Conservation (phyloP, 2,329 filamentous ascomycete genomes). For the Hypoxylon sp. region DNA sequence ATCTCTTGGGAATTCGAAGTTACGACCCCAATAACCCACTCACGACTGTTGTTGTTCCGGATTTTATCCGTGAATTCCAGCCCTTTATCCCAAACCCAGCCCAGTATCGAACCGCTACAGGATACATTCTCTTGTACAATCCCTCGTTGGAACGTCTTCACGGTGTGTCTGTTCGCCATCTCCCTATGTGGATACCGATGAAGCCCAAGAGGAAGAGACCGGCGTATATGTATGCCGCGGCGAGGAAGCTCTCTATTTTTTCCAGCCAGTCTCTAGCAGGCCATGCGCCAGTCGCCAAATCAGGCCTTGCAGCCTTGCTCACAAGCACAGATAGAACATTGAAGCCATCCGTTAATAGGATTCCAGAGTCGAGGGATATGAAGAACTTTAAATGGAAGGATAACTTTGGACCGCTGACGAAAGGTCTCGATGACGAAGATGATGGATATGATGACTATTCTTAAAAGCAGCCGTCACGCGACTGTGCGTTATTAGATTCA, state of each 20-base stretch:
- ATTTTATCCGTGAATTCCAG: conserved; percentile 61
- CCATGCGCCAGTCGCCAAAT: conserved; percentile 23
- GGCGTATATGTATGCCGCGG: background rate
- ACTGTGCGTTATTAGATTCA: conserved; percentile 14
- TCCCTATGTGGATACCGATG: conserved; percentile 21
- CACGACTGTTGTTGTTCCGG: conserved; percentile 53
- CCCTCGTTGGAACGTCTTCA: conserved; percentile 38
- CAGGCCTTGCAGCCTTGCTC: conserved; percentile 36
- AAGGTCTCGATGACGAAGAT: conserved; percentile 7
- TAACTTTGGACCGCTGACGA: background rate
- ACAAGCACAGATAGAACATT: conserved; percentile 10
- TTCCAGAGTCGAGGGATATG: no score
- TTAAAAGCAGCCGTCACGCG: background rate
- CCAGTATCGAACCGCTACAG: conserved; percentile 54
- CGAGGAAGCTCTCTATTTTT: conserved; percentile 4
- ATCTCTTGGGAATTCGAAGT: conserved; percentile 42
- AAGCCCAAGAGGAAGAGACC: conserved; percentile 1
- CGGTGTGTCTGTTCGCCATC: conserved; percentile 28
- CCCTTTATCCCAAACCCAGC: conserved; percentile 58
- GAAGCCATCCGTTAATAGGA: conserved; percentile 22
- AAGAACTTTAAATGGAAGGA: no score
- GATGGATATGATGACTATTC: conserved; percentile 22
- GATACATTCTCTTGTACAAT: conserved; percentile 56
- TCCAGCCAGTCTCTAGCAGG: conserved; percentile 40
- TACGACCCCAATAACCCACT: conserved; percentile 20